Percentiles rank a stretch among this genome's conserved stretches.
Evolutionary conservation across 179 eudicot species (phyloP).

Genomic region (Camellia oleifera): DNA sequence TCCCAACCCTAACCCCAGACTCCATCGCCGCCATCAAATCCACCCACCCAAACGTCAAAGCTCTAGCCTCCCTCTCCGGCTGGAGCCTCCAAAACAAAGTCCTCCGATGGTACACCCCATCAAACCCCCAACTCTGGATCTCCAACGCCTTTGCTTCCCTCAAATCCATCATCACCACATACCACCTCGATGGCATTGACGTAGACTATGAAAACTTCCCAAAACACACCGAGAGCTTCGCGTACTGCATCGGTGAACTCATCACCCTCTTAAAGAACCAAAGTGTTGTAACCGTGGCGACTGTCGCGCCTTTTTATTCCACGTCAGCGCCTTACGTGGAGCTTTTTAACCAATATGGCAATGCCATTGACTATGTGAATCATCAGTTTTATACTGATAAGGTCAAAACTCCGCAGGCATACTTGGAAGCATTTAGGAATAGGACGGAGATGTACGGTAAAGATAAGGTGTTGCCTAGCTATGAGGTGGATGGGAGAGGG

Average conservation of each 20-base stretch:
- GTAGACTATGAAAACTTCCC: conserved; percentile 42
- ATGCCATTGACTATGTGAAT: conserved; percentile 39
- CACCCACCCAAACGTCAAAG: conserved; percentile 40
- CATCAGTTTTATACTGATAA: conserved; percentile 46
- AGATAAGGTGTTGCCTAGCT: conserved; percentile 39
- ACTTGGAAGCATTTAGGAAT: conserved; percentile 24
- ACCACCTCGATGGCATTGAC: conserved; percentile 47
- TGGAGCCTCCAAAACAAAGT: conserved; percentile 34
- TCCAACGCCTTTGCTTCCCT: conserved; percentile 39
- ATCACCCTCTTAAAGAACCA: conserved; percentile 37
- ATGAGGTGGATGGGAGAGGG: conserved; percentile 47
- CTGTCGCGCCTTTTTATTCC: conserved; percentile 30
- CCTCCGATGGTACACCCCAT: conserved; percentile 41
- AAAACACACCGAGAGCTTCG: conserved; percentile 31
- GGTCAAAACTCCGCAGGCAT: conserved; percentile 28
- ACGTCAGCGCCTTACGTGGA: conserved; percentile 29
- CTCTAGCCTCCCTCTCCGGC: conserved; percentile 46
- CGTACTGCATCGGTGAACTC: conserved; percentile 44
- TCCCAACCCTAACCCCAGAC: conserved; percentile 29
- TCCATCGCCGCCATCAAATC: conserved; percentile 27
- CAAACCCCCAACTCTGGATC: conserved; percentile 25
- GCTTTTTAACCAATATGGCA: conserved; percentile 23
- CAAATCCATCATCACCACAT: conserved; percentile 21
- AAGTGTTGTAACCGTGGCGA: conserved; percentile 34
- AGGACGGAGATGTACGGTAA: conserved; percentile 20